Evolutionary conservation across 768 basidiomycete genomes (phyloP).

Genomic region (Infundibulicybe gibba): DNA sequence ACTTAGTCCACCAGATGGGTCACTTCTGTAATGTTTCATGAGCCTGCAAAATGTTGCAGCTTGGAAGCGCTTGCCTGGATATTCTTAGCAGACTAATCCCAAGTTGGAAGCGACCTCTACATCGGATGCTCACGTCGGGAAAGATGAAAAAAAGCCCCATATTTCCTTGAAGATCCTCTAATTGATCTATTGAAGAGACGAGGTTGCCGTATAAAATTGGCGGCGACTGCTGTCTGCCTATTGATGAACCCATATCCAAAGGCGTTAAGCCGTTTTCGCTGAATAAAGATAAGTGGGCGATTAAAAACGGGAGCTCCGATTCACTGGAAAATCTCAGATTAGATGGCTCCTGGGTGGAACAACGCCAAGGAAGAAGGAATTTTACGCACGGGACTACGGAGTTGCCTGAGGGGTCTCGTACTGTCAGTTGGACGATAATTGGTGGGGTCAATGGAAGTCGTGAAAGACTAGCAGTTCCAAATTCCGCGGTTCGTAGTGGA

Average conservation of each 20-base stretch:
- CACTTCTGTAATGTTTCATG: slow-evolving; percentile 29
- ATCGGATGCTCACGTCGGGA: slow-evolving; percentile 84
- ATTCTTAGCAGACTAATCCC: slow-evolving; percentile 71
- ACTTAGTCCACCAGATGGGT: slow-evolving; percentile 45
- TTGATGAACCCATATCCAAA: slow-evolving; percentile 62
- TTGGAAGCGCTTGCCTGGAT: slow-evolving; percentile 56
- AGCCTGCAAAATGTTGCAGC: slow-evolving; percentile 11
- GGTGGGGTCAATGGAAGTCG: slow-evolving; percentile 84
- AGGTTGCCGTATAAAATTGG: slow-evolving; percentile 81
- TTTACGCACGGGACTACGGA: slow-evolving; percentile 72
- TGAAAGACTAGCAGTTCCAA: slow-evolving; percentile 69
- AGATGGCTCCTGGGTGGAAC: slow-evolving; percentile 4
- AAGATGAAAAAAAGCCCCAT: slow-evolving; percentile 87
- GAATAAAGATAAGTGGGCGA: slow-evolving; percentile 78
- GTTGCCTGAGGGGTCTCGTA: slow-evolving; percentile 70
- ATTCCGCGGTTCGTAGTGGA: slow-evolving; percentile 79
- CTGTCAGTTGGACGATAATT: slow-evolving; percentile 73
- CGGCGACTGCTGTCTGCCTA: slow-evolving; percentile 44
- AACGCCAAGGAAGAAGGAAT: slow-evolving; percentile 5
- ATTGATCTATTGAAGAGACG: slow-evolving; percentile 75
- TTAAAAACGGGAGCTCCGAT: slow-evolving; percentile 81
- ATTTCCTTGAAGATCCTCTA: slow-evolving; percentile 79
- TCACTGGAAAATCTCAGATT: slow-evolving; percentile 46
- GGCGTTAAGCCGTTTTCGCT: slow-evolving; percentile 62
- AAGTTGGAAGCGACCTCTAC: slow-evolving; percentile 72